Base-by-base conservation (phyloP, 768 basidiomycete genomes). In the Hygrocybe punicea region DNA sequence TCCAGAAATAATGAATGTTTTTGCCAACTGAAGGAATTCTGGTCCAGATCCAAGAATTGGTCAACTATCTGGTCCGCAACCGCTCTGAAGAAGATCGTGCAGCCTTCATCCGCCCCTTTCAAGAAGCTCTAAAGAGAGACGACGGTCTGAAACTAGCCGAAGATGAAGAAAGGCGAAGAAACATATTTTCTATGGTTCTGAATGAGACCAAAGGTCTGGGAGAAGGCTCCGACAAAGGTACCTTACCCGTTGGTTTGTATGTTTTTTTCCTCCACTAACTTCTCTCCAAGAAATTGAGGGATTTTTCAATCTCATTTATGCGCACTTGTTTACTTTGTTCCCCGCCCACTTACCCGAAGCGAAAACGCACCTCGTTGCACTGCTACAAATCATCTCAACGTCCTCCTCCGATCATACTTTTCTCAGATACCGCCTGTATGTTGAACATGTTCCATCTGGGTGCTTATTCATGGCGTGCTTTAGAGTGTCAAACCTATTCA, bases 401-500 rank as follows among this genome's bases (percentile, higher is more conserved):
- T 77, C 85, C 9, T 68, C 81, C 16, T 68, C 82, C 23, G 80
- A 81, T 57, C 80, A 77, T 24, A 61, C 81, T n/a, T 64, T 80
- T 9, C 74, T 84, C 63, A 90, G 86, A 75, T 92, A 89, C 72
- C 86, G 87, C 72, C 78, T 91, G 91, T 92, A 63, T 56, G 86
- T 68, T 36, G 50, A 39, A 10, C 54, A 45, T 57, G 61, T 58
- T 62, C 45, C 23, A 21, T 53, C 50, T 49, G 44, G 35, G 24
- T 14, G 24, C 37, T 47, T 37, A 19, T 19, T 23, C 44, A 46
- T 19, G 23, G 52, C 40, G 59, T 45, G n/a, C 44, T 54, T 8
- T 61, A 93, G 91, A 65, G 73, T 93, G 9, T 85, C 91, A 21
- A 92, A 91, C 67, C 70, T 93, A 29, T 92, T 91, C 80, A 92